These are phyloP conservation scores for Ogataea polymorpha DNA, from an alignment of 805 yeast genomes.

Conservation along the genomic window DNA sequence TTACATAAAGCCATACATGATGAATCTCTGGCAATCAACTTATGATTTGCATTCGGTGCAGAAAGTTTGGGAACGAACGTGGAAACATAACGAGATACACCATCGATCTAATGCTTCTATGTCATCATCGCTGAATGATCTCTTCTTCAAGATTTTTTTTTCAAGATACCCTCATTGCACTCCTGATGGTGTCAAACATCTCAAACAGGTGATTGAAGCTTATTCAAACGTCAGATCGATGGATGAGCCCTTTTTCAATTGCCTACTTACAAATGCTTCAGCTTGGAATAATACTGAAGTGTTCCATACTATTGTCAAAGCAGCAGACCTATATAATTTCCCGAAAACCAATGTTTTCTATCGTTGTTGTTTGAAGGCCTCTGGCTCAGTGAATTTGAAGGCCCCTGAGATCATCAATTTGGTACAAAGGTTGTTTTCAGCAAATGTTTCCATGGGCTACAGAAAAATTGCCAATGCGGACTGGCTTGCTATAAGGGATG, in stretches of 20 bases:
- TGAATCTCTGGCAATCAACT: slow-evolving; percentile 54
- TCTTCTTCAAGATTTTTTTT: slow-evolving; percentile 70
- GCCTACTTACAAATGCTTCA: slow-evolving; percentile 60
- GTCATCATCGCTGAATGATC: slow-evolving; percentile 67
- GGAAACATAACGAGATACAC: slow-evolving; percentile 47
- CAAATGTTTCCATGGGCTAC: slow-evolving; percentile 49
- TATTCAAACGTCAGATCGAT: slow-evolving; percentile 56
- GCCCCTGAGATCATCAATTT: slow-evolving; percentile 47
- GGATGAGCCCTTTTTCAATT: slow-evolving; percentile 83
- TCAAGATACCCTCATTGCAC: slow-evolving; percentile 49
- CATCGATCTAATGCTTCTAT: slow-evolving; percentile 59
- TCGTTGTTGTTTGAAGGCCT: slow-evolving; percentile 68
- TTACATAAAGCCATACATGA: slow-evolving; percentile 59
- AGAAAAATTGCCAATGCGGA: slow-evolving; percentile 71
- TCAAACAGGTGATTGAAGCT: slow-evolving; percentile 52
- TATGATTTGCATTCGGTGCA: slow-evolving; percentile 55
- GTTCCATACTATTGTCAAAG: slow-evolving; percentile 60
- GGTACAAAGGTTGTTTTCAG: slow-evolving; percentile 28
- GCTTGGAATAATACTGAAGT: slow-evolving; percentile 64
- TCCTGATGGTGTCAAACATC: slow-evolving; percentile 49
- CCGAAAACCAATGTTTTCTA: slow-evolving; percentile 65
- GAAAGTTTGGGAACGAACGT: slow-evolving; percentile 59
- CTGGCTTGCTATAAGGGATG: slow-evolving; percentile 81
- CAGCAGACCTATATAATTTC: slow-evolving; percentile 57
- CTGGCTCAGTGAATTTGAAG: slow-evolving; percentile 56